Evolutionary conservation across 768 basidiomycete genomes (phyloP).

Genomic region (Suillus variegatus): DNA sequence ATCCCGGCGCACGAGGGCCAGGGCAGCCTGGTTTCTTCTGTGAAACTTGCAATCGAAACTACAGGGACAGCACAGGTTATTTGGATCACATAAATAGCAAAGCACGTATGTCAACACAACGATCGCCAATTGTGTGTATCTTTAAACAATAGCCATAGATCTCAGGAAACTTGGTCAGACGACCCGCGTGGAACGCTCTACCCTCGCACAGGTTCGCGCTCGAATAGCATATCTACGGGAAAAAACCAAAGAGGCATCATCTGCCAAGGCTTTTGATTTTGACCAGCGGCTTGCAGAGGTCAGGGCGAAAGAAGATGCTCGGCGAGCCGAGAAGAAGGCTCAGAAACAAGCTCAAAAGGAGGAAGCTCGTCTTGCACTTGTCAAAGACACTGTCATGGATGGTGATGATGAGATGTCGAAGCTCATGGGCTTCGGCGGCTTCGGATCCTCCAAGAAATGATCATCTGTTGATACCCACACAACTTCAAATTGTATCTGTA

Average conservation of each 20-base stretch:
- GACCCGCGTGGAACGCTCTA: constrained; percentile 87
- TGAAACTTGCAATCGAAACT: constrained; percentile 86
- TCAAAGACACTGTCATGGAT: constrained; percentile 47
- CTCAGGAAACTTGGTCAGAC: constrained; percentile 94
- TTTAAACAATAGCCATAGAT: constrained; percentile 54
- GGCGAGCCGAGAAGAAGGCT: constrained; percentile 74
- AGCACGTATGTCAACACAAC: constrained; percentile 66
- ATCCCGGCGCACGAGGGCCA: constrained; percentile 76
- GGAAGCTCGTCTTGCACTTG: constrained; percentile 65
- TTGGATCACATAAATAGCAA: constrained; percentile 95
- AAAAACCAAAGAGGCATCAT: constrained; percentile 79
- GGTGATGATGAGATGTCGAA: constrained; percentile 68
- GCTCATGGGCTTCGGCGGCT: constrained; percentile 92
- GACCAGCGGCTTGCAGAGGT: constrained; percentile 85
- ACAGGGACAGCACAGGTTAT: constrained; percentile 93
- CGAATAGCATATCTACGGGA: constrained; percentile 88
- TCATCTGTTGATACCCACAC: constrained; percentile 20
- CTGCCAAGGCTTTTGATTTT: constrained; percentile 93
- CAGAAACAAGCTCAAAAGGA: constrained; percentile 80
- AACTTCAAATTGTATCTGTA: constrained; percentile 15
- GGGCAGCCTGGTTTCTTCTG: constrained; percentile 95
- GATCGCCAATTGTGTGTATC: constrained; percentile 7
- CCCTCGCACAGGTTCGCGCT: constrained; percentile 88
- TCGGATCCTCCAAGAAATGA: constrained; percentile 85
- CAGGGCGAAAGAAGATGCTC: constrained; percentile 65